Percentiles rank a stretch among this genome's conserved stretches.
phyloP scores from a whole-genome alignment of 2,329 filamentous ascomycete species.

The Colletotrichum agaves region DNA sequence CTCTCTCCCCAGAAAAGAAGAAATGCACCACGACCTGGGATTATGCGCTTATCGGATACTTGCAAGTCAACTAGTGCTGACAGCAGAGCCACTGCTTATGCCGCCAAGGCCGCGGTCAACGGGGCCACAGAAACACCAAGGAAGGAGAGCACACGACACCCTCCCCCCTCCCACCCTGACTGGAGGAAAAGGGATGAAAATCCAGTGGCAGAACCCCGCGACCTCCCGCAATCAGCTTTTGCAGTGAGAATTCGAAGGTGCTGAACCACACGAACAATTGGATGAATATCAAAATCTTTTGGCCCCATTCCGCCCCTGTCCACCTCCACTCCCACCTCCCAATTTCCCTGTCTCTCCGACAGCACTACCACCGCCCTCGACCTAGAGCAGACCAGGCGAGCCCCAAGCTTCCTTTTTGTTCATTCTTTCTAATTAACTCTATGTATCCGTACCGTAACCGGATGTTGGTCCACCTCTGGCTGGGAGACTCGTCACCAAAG shows the following conservation, averaged over 20 bases:
- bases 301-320: slow-evolving; percentile 1
- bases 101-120: slow-evolving; percentile 29
- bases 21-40: no score
- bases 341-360: background rate
- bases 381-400: slow-evolving; percentile 1
- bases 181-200: background rate
- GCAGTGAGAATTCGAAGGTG: background rate
- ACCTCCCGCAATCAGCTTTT: slow-evolving; percentile 14
- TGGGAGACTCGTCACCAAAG: slow-evolving; percentile 3
- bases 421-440: slow-evolving; percentile 14
- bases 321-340: background rate
- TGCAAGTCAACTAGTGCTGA: background rate
- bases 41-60: background rate
- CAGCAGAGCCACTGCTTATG: slow-evolving; percentile 6
- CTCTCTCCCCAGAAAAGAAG: no score
- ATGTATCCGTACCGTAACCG: background rate
- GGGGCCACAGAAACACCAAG: slow-evolving; percentile 24
- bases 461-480: background rate
- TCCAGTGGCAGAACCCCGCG: slow-evolving; percentile 4
- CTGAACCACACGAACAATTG: background rate
- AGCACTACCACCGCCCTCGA: no score
- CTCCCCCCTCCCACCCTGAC: background rate
- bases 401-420: slow-evolving; percentile 17
- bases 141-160: slow-evolving; percentile 34
- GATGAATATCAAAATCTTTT: slow-evolving; percentile 20